Evolutionary conservation across 805 yeast genomes (phyloP).

Genomic region (Lipomyces sp.): DNA sequence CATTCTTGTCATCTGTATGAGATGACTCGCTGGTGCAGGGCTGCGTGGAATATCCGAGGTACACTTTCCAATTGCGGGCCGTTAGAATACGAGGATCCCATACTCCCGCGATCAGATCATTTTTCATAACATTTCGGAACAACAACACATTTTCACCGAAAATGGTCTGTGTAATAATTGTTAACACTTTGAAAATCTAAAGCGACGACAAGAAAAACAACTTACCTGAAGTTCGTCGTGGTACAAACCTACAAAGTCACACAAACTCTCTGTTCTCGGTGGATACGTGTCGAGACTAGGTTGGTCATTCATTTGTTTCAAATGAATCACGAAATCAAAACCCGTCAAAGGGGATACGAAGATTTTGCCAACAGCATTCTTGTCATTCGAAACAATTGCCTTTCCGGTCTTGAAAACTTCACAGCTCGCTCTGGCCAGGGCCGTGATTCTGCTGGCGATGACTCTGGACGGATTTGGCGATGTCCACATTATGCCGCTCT

Average conservation of each 20-base stretch:
- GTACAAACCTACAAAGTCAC: conserved; percentile 19
- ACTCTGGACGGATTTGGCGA: conserved; percentile 65
- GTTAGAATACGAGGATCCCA: conserved; percentile 69
- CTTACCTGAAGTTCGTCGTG: conserved; percentile 27
- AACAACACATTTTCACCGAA: conserved; percentile 65
- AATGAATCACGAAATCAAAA: conserved; percentile 75
- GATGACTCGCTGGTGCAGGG: conserved; percentile 55
- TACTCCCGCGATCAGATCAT: conserved; percentile 75
- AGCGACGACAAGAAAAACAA: background rate
- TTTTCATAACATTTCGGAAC: conserved; percentile 62
- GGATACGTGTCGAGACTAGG: conserved; percentile 14
- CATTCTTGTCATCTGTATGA: conserved; percentile 20
- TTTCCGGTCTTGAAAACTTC: conserved; percentile 48
- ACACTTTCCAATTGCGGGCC: conserved; percentile 75
- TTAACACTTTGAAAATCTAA: background rate
- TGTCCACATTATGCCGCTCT: conserved; percentile 87
- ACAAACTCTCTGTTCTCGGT: conserved; percentile 11
- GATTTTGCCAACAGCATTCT: conserved; percentile 40
- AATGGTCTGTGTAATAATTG: conserved; percentile 8
- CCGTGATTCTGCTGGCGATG: conserved; percentile 85
- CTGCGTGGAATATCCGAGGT: conserved; percentile 71
- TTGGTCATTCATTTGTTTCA: conserved; percentile 49
- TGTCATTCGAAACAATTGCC: background rate
- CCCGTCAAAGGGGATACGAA: conserved; percentile 85
- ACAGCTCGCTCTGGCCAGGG: conserved; percentile 77